Conservation (phyloP, 163 green algal genomes). For the Coccomyxa subellipsoidea region DNA sequence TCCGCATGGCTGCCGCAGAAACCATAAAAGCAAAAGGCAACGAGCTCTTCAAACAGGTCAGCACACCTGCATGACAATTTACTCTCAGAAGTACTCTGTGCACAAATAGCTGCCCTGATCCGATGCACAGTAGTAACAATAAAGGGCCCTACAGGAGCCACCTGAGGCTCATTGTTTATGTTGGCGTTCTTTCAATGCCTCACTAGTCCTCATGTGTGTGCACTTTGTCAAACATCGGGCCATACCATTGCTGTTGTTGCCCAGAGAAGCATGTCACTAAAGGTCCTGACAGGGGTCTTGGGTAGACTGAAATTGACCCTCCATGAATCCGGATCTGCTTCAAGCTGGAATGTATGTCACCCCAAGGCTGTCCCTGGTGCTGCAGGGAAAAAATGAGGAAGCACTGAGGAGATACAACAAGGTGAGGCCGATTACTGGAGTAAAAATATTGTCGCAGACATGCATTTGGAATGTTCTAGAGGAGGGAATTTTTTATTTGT, state of each 20-base stretch:
- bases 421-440: constrained; percentile 27
- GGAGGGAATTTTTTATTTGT: too few relatives aligned
- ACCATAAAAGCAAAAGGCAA: constrained; percentile 37
- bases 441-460: too few relatives aligned
- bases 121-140: background rate
- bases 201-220: too few relatives aligned
- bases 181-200: too few relatives aligned
- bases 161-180: too few relatives aligned
- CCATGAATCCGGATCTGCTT: background rate
- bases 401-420: constrained; percentile 16
- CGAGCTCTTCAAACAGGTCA: constrained; percentile 45
- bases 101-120: background rate
- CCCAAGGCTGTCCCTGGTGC: too few relatives aligned
- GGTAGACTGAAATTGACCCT: background rate
- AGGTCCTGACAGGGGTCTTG: background rate
- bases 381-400: constrained; percentile 11
- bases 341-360: background rate
- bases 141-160: background rate
- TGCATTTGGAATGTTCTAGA: too few relatives aligned
- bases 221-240: too few relatives aligned
- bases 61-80: background rate
- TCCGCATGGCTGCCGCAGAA: constrained; percentile 27
- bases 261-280: background rate
- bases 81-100: background rate
- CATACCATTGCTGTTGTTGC: background rate